Percentiles rank a stretch among this genome's conserved stretches.
Conservation (phyloP, 2,329 filamentous ascomycete genomes). For the Diaporthe citriasiana region DNA sequence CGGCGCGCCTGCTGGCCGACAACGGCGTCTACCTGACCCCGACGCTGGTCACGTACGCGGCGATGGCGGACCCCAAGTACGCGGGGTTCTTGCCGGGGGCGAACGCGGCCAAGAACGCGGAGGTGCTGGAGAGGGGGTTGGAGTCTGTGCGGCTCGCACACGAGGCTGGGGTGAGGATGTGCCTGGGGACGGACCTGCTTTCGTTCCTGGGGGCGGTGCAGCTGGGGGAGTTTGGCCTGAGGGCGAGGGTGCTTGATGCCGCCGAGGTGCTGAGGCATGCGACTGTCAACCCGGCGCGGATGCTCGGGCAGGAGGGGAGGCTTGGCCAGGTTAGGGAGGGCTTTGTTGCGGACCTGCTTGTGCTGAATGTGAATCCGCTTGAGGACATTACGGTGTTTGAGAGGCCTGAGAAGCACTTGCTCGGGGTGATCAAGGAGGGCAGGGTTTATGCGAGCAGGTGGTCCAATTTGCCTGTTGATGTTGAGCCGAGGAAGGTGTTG, state of each 20-base stretch:
- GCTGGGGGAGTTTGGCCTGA: conserved; percentile 40
- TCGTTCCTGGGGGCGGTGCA: conserved; percentile 41
- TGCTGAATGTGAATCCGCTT: conserved; percentile 64
- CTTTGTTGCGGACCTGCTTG: conserved; percentile 63
- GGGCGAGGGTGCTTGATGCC: conserved; percentile 17
- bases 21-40: conserved; percentile 62
- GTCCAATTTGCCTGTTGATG: conserved; percentile 39
- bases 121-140: conserved; percentile 33
- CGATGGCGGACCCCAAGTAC: conserved; percentile 50
- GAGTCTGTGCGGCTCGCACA: conserved; percentile 31
- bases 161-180: conserved; percentile 40
- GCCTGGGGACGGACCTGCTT: conserved; percentile 39
- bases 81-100: conserved; percentile 33
- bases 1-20: conserved; percentile 61
- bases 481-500: conserved; percentile 1
- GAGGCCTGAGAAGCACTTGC: conserved; percentile 57
- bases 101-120: conserved; percentile 38
- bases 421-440: conserved; percentile 66
- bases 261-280: conserved; percentile 42
- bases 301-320: conserved; percentile 58
- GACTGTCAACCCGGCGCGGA: conserved; percentile 60
- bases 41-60: conserved; percentile 60
- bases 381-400: conserved; percentile 64
- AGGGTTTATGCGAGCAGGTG: conserved; percentile 51
- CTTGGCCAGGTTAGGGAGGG: conserved; percentile 63